These are phyloP conservation scores for Ceratocystis alfenasii DNA, from an alignment of 2,329 filamentous ascomycete species.

Conservation along the genomic window DNA sequence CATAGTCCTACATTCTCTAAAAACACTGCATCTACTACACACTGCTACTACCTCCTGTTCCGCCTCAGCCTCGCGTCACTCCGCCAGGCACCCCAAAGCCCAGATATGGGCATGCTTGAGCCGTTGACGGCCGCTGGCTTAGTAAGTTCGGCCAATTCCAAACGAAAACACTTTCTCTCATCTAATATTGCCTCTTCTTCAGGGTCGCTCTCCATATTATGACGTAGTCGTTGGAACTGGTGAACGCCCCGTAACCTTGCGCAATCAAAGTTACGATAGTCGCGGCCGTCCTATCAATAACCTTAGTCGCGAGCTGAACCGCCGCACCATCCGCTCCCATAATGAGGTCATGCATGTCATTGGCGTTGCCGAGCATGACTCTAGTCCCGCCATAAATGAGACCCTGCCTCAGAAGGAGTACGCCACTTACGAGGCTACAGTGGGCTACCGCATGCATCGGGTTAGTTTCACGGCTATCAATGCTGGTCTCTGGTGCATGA, in stretches of 20 bases:
- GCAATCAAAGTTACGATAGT: conserved; percentile 41
- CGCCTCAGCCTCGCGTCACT: neutral
- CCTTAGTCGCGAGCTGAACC: conserved; percentile 43
- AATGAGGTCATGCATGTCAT: conserved; percentile 54
- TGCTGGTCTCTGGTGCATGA: conserved; percentile 41
- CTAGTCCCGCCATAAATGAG: conserved; percentile 32
- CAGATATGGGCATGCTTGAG: conserved; percentile 42
- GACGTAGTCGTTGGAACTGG: conserved; percentile 42
- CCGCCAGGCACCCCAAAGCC: neutral
- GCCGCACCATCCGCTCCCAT: conserved; percentile 46
- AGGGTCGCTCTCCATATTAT: conserved; percentile 51
- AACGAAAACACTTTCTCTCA: neutral
- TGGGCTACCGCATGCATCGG: conserved; percentile 33
- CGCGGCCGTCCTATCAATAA: conserved; percentile 45
- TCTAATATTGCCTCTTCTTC: conserved; percentile 12
- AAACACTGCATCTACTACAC: too few species aligned
- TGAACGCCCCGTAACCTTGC: conserved; percentile 32
- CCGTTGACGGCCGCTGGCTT: conserved; percentile 46
- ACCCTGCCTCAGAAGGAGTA: conserved; percentile 34
- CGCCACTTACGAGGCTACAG: conserved; percentile 35
- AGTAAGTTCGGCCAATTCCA: conserved; percentile 30
- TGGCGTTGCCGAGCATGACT: conserved; percentile 48
- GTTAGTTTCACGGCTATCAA: conserved; percentile 31
- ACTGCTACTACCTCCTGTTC: neutral
- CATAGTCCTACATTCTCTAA: neutral